Evolutionary conservation across 208 protist genomes (phyloP).

Genomic region (Wallacemonas collosoma): DNA sequence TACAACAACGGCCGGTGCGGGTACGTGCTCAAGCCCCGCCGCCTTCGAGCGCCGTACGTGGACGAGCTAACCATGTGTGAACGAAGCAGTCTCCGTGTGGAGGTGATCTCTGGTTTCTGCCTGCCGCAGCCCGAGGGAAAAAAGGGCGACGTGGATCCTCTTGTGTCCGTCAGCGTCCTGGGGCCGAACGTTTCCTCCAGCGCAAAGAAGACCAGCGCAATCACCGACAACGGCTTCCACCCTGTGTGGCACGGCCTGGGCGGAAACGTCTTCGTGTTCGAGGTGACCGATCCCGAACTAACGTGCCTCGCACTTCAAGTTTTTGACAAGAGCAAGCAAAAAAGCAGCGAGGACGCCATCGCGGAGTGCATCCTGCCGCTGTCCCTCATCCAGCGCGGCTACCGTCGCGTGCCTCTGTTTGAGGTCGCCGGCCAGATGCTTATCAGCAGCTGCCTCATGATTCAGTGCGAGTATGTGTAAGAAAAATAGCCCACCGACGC

Average conservation of each 20-base stretch:
- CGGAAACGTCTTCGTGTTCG: constrained; percentile 44
- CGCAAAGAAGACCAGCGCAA: constrained; percentile 32
- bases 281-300: constrained; percentile 47
- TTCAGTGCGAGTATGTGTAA: constrained; percentile 14
- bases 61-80: constrained; percentile 16
- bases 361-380: constrained; percentile 65
- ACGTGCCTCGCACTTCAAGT: constrained; percentile 71
- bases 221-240: constrained; percentile 78
- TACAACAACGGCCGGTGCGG: constrained; percentile 91
- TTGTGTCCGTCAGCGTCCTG: constrained; percentile 54
- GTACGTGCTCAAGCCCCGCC: constrained; percentile 93
- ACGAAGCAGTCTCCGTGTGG: constrained; percentile 43
- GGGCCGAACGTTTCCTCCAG: constrained; percentile 38
- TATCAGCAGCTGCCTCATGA: constrained; percentile 51
- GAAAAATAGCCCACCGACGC: neutral
- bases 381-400: constrained; percentile 46
- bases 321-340: constrained; percentile 60
- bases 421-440: constrained; percentile 41
- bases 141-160: constrained; percentile 61
- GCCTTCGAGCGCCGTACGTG: constrained; percentile 35
- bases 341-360: constrained; percentile 35
- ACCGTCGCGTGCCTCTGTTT: constrained; percentile 58
- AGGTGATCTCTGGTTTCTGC: constrained; percentile 75
- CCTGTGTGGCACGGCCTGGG: constrained; percentile 65
- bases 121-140: constrained; percentile 54